These are phyloP conservation scores for Jaltomata sinuosa DNA, from an alignment of 257 asterid genomes.

Conservation along the genomic window DNA sequence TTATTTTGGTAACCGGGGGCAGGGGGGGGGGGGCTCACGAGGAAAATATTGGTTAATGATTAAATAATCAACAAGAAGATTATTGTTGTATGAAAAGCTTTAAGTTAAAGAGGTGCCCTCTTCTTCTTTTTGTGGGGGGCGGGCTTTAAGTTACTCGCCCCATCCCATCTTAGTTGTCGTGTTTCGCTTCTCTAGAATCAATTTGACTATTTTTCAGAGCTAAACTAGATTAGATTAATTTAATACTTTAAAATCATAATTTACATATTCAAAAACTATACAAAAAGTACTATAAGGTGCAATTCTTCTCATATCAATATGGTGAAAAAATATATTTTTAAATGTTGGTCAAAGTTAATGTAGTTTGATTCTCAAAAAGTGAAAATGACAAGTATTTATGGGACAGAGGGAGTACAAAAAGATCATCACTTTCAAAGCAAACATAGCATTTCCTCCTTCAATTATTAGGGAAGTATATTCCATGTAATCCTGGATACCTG, in stretches of 20 bases:
- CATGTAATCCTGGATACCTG: constrained; percentile 49
- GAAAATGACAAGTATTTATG: neutral
- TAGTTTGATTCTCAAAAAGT: neutral
- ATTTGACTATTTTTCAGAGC: neutral
- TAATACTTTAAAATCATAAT: neutral
- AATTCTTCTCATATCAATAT: neutral
- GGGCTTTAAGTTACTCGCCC: neutral
- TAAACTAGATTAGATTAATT: neutral
- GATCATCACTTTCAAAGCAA: neutral
- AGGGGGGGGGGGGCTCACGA: neutral
- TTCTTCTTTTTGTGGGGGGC: neutral
- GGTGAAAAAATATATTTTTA: neutral
- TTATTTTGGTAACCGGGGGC: neutral
- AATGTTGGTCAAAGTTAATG: neutral
- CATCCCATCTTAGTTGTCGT: neutral
- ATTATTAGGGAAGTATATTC: neutral
- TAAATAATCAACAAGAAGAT: neutral
- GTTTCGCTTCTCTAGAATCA: neutral
- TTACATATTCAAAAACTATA: neutral
- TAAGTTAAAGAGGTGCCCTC: neutral
- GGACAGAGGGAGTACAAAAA: neutral
- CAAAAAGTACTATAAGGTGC: neutral
- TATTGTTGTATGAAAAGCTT: neutral
- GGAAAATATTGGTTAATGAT: neutral
- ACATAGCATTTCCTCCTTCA: neutral